Evolutionary conservation across 2,329 filamentous ascomycete genomes (phyloP).

Genomic region (Colletotrichum musicola): DNA sequence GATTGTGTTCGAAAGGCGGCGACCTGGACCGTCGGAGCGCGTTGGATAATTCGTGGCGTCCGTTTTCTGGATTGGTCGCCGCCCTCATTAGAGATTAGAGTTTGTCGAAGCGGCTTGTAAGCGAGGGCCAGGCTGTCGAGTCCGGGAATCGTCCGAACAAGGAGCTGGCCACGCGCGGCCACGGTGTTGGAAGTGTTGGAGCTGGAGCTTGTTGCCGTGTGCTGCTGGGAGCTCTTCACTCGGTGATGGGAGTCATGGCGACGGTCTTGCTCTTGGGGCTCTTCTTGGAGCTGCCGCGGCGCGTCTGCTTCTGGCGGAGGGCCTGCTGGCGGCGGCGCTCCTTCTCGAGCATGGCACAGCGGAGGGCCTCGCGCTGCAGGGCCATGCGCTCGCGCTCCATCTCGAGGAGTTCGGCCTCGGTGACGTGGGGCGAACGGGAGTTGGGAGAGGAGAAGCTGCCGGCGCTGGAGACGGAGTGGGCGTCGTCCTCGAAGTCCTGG

Average conservation of each 20-base stretch:
- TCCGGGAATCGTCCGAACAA: slow-evolving; percentile 21
- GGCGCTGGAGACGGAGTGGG: slow-evolving; percentile 58
- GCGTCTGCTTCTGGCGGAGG: slow-evolving; percentile 50
- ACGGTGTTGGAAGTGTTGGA: background rate
- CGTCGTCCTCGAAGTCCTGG: slow-evolving; percentile 64
- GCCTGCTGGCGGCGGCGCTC: slow-evolving; percentile 61
- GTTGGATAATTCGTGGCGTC: background rate
- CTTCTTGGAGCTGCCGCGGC: slow-evolving; percentile 61
- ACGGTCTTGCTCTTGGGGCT: slow-evolving; percentile 60
- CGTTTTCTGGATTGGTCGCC: slow-evolving; percentile 14
- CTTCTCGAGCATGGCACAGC: slow-evolving; percentile 66
- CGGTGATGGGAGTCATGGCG: slow-evolving; percentile 68
- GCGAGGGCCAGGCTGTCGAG: background rate
- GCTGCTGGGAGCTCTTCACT: slow-evolving; percentile 47
- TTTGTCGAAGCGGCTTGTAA: slow-evolving; percentile 27
- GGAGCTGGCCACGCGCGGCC: slow-evolving; percentile 1
- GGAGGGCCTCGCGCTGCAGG: slow-evolving; percentile 65
- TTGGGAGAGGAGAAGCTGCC: slow-evolving; percentile 60
- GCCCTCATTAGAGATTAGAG: slow-evolving; percentile 30
- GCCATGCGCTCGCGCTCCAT: slow-evolving; percentile 64
- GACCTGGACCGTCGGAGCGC: slow-evolving; percentile 25
- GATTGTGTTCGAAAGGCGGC: slow-evolving; percentile 21
- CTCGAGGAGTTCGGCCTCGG: slow-evolving; percentile 63
- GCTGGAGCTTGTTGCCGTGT: background rate
- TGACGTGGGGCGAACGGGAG: slow-evolving; percentile 53